Base-by-base conservation (phyloP, 768 basidiomycete species). In the Lactarius hatsudake region DNA sequence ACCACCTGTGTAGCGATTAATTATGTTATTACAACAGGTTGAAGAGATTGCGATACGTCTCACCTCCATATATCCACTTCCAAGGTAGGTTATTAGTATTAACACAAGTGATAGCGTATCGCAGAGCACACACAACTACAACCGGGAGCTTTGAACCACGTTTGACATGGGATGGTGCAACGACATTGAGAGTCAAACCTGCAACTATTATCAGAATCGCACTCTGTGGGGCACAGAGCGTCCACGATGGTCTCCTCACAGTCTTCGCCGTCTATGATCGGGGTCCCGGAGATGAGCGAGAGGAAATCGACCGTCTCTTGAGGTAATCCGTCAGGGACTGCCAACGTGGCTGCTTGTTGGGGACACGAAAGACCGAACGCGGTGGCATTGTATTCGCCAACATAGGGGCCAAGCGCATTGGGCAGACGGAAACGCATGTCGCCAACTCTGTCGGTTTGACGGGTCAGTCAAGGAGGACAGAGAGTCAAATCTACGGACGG, bases 341-440 rank as follows among this genome's bases (percentile, higher is more conserved):
- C 38, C 1, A 64, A 36, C 1, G 23, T 32, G 36, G 64, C 12
- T 2, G 60, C 26, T n/a, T 75, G 72, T 51, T 75, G 74, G 28
- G 73, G 71, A 53, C 74, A 75, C 13, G 72, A 45, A 48, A 36
- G 55, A 5, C 74, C 74, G 58, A 71, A 75, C 1, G 61, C 30
- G 10, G 59, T 69, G 6, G 66, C 69, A n/a, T 61, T 56, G 20
- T 73, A 48, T n/a, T 23, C 54, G 13, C 71, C 74, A 5, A 34
- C 63, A 40, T 72, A 69, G 3, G 67, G 56, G 12, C 26, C 45
- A n/a, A 51, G 51, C 8, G 63, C 20, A 17, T 71, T 56, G 7
- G 81, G 80, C 23, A 71, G 74, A 34, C 70, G 75, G 65, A 81
- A 82, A 1, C 81, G 80, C 2, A 76, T 71, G 17, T 78, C 71